These are phyloP conservation scores for Candida labiduridarum DNA, from an alignment of 1,139 yeast species.

Conservation along the genomic window DNA sequence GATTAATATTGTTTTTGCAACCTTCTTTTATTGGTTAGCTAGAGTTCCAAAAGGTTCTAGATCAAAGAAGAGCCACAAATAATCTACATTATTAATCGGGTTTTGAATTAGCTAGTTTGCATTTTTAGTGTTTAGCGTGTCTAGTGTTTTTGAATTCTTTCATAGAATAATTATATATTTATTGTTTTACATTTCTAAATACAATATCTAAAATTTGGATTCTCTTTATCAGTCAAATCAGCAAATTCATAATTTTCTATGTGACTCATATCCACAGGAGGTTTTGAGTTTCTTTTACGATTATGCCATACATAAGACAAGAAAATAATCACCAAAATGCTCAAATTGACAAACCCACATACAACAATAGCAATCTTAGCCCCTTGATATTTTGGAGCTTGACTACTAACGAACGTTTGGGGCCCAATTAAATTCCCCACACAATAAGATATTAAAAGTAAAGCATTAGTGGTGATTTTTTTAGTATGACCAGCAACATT, in stretches of 20 bases:
- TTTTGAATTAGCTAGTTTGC: background rate
- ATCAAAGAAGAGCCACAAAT: slow-evolving; percentile 18
- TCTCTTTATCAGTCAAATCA: slow-evolving; percentile 71
- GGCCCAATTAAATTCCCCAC: slow-evolving; percentile 75
- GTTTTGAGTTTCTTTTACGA: slow-evolving; percentile 25
- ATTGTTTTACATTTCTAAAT: slow-evolving; percentile 1
- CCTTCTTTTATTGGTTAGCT: slow-evolving; percentile 68
- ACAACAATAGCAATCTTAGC: slow-evolving; percentile 46
- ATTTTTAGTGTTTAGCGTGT: background rate
- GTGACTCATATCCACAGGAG: slow-evolving; percentile 18
- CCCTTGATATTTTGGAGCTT: slow-evolving; percentile 55
- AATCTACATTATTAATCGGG: slow-evolving; percentile 14
- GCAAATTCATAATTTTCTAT: slow-evolving; percentile 57
- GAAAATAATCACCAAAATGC: slow-evolving; percentile 24
- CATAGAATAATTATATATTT: background rate
- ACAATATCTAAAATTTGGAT: slow-evolving; percentile 61
- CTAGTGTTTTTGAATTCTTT: background rate
- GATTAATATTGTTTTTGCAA: slow-evolving; percentile 54
- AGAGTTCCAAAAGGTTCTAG: slow-evolving; percentile 66
- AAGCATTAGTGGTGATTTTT: slow-evolving; percentile 60
- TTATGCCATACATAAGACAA: slow-evolving; percentile 33
- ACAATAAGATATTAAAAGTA: slow-evolving; percentile 63
- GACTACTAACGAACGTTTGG: slow-evolving; percentile 56
- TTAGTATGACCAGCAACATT: slow-evolving; percentile 76
- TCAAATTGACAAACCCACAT: slow-evolving; percentile 28